A percentile compares a stretch with the other conserved stretches of the same genome.
These are phyloP conservation scores for Termitomyces sp. DNA, from an alignment of 1,284 basidiomycete genomes.

Conservation along the genomic window DNA sequence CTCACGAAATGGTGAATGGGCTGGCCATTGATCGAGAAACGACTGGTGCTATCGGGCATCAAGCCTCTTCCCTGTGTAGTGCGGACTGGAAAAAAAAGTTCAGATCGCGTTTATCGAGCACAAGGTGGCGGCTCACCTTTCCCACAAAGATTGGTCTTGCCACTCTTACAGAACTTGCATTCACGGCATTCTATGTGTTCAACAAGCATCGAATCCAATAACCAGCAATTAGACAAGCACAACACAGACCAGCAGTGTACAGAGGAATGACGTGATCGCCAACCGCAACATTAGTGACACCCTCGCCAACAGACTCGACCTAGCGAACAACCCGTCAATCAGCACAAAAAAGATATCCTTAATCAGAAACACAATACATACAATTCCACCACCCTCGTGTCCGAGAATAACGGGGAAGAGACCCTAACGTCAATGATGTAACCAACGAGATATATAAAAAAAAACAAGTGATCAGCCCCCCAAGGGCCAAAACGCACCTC, in stretches of 20 bases:
- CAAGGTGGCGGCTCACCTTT: conserved; percentile 45
- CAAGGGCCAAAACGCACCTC: conserved; percentile 75
- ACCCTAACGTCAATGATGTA: conserved; percentile 47
- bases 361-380: conserved; percentile 34
- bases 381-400: conserved; percentile 85
- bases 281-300: conserved; percentile 76
- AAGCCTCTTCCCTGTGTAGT: conserved; percentile 93
- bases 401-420: conserved; percentile 93
- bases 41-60: conserved; percentile 91
- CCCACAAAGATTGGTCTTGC: conserved; percentile 96
- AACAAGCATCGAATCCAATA: background rate
- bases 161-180: conserved; percentile 98
- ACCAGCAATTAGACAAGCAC: background rate
- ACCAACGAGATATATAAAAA: background rate
- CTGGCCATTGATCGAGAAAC: conserved; percentile 90
- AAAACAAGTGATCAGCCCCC: background rate
- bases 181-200: conserved; percentile 83
- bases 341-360: background rate
- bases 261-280: conserved; percentile 94
- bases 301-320: conserved; percentile 94
- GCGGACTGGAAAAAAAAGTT: conserved; percentile 52
- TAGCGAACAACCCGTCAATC: conserved; percentile 26
- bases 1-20: conserved; percentile 88
- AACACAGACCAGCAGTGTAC: conserved; percentile 75
- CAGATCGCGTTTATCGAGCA: background rate